A percentile compares a stretch with the other conserved stretches of the same genome.
These are phyloP conservation scores for Stropharia rugosoannulata DNA, from an alignment of 768 basidiomycete species.

Conservation along the genomic window DNA sequence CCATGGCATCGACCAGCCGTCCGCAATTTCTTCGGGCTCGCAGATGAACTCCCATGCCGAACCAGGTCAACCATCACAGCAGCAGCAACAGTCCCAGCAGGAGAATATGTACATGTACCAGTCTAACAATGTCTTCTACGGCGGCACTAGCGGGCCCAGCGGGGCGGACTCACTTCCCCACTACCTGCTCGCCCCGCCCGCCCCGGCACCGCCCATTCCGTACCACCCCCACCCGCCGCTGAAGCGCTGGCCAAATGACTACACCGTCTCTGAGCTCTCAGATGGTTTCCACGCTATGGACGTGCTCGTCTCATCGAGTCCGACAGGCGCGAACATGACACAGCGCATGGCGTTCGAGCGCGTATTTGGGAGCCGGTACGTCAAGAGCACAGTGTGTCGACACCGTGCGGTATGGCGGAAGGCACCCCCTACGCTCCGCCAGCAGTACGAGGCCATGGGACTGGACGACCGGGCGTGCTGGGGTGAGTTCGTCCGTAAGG, in stretches of 20 bases:
- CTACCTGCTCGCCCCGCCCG: constrained; percentile 26
- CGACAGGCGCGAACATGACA: constrained; percentile 44
- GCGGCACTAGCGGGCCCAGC: constrained; percentile 9
- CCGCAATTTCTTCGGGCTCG: constrained; percentile 9
- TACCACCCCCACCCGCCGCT: constrained; percentile 62
- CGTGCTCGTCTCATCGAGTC: constrained; percentile 34
- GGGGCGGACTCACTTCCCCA: constrained; percentile 19
- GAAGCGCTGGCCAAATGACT: constrained; percentile 79
- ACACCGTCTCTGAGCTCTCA: constrained; percentile 65
- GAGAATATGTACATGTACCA: constrained; percentile 19
- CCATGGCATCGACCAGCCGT: not conserved
- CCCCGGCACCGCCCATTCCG: constrained; percentile 33
- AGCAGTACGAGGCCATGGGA: constrained; percentile 55
- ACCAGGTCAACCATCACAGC: not conserved
- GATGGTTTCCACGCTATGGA: constrained; percentile 57
- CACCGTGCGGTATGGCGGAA: constrained; percentile 69
- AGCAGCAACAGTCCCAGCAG: constrained; percentile 9
- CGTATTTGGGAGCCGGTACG: constrained; percentile 69
- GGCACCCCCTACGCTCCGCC: constrained; percentile 45
- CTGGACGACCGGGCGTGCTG: constrained; percentile 59
- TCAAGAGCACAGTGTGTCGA: constrained; percentile 72
- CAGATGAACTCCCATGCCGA: constrained; percentile 11
- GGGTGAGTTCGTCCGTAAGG: constrained; percentile 66
- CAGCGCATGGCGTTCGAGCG: constrained; percentile 70
- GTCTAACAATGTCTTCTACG: constrained; percentile 17